Conservation (phyloP, 2,329 filamentous ascomycete genomes). For the Periconia digitata region DNA sequence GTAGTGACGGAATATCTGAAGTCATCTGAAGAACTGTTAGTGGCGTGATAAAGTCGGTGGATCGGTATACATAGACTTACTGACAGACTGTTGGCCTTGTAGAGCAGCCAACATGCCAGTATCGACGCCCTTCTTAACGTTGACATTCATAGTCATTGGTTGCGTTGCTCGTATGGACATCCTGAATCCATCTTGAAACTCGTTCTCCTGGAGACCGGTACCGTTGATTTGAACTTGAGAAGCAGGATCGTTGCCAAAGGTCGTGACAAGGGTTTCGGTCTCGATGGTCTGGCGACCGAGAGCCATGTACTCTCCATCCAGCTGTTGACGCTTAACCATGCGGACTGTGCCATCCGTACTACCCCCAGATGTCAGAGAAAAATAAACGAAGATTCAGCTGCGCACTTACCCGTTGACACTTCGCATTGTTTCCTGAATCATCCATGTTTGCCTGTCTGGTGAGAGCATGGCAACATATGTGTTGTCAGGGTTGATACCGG, state of each 20-base stretch:
- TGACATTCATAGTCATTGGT: slow-evolving; percentile 39
- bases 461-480: slow-evolving; percentile 41
- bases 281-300: slow-evolving; percentile 42
- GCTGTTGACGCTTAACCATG: slow-evolving; percentile 36
- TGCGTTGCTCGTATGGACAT: slow-evolving; percentile 40
- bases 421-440: slow-evolving; percentile 41
- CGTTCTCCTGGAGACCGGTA: slow-evolving; percentile 42
- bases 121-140: slow-evolving; percentile 39
- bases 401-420: slow-evolving; percentile 34
- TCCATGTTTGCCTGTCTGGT: slow-evolving; percentile 41
- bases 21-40: slow-evolving; percentile 23
- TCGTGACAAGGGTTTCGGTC: slow-evolving; percentile 35
- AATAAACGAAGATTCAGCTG: neutral
- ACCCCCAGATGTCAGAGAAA: slow-evolving; percentile 2
- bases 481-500: slow-evolving; percentile 37
- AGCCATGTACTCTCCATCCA: slow-evolving; percentile 43
- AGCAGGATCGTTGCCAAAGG: slow-evolving; percentile 30
- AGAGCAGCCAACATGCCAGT: slow-evolving; percentile 36
- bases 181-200: slow-evolving; percentile 42
- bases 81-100: slow-evolving; percentile 31
- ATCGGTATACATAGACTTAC: slow-evolving; percentile 16
- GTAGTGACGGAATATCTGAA: slow-evolving; percentile 39
- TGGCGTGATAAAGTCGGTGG: neutral
- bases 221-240: slow-evolving; percentile 35
- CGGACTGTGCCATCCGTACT: slow-evolving; percentile 41